Conservation (phyloP, 2,329 filamentous ascomycete genomes). For the Botrytis byssoidea region DNA sequence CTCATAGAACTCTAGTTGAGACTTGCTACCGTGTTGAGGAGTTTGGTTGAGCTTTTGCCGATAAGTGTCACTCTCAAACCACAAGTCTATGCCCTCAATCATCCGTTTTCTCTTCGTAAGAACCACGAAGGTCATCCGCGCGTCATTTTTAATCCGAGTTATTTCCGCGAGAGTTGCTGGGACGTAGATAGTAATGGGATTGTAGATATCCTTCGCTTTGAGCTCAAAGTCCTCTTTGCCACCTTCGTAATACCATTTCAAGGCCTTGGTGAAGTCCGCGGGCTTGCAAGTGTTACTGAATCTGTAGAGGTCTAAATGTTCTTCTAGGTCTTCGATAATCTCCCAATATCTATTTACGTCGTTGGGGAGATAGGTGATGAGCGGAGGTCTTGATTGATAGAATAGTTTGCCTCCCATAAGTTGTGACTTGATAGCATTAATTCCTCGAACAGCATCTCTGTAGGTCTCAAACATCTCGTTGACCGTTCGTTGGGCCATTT, state of each 20-base stretch:
- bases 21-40: background rate
- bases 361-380: background rate
- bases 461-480: background rate
- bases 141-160: background rate
- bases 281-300: background rate
- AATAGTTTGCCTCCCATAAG: background rate
- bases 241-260: background rate
- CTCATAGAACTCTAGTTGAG: background rate
- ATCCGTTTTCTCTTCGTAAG: background rate
- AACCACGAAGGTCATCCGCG: background rate
- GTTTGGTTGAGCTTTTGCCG: background rate
- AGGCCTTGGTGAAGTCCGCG: background rate
- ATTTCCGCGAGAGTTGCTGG: background rate
- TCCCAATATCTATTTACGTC: background rate
- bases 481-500: rapidly evolving
- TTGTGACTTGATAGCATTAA: background rate
- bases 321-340: background rate
- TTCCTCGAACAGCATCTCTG: background rate
- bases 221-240: background rate
- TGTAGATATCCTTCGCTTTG: background rate
- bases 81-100: background rate
- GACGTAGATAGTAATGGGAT: background rate
- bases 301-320: background rate
- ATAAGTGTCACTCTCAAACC: background rate
- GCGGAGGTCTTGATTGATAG: background rate